These are phyloP conservation scores for Boletus vinaceobasis DNA, from an alignment of 768 basidiomycete species.

Conservation along the genomic window DNA sequence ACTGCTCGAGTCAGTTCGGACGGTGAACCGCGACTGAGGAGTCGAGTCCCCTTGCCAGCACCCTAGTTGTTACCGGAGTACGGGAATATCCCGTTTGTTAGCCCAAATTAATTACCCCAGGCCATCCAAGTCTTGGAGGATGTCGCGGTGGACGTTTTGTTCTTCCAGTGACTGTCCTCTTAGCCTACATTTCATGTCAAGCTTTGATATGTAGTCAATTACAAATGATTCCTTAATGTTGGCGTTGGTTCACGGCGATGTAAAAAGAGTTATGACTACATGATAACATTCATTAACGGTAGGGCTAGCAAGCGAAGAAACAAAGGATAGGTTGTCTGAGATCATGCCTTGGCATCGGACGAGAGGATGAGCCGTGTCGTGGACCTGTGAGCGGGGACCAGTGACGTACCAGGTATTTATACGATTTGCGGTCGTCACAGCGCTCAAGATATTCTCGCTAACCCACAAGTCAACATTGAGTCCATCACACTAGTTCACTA, in stretches of 20 bases:
- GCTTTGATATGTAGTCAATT: constrained; percentile 29
- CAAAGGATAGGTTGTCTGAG: neutral
- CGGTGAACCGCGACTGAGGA: constrained; percentile 2
- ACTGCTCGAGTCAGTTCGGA: neutral
- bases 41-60: constrained; percentile 6
- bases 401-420: constrained; percentile 64
- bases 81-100: constrained; percentile 27
- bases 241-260: neutral
- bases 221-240: neutral
- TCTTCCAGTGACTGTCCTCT: constrained; percentile 5
- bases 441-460: constrained; percentile 95
- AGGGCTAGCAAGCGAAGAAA: neutral
- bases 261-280: neutral
- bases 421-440: constrained; percentile 82
- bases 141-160: constrained; percentile 2
- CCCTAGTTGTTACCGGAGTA: constrained; percentile 18
- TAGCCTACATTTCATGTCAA: constrained; percentile 36
- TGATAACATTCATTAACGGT: neutral
- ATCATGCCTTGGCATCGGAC: constrained; percentile 22
- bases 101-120: constrained; percentile 38
- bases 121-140: constrained; percentile 30
- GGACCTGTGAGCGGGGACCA: neutral
- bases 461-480: neutral
- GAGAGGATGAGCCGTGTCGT: constrained; percentile 3
- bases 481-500: neutral